These are phyloP conservation scores for Blastomyces parvus DNA, from an alignment of 2,329 filamentous ascomycete species.

Conservation along the genomic window DNA sequence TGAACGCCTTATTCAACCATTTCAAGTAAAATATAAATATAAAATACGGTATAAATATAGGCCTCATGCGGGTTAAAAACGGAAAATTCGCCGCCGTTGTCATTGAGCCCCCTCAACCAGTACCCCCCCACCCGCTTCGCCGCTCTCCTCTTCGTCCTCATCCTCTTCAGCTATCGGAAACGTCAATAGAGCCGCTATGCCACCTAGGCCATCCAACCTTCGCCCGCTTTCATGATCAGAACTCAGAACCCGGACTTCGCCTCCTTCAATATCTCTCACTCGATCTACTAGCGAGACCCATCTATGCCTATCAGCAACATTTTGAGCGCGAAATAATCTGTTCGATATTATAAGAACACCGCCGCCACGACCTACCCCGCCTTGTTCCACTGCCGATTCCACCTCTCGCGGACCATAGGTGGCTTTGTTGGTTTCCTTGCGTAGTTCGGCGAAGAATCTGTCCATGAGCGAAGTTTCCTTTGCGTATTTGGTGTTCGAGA, in stretches of 20 bases:
- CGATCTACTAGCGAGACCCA: slow-evolving; percentile 83
- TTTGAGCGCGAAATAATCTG: slow-evolving; percentile 72
- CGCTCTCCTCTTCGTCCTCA: slow-evolving; percentile 46
- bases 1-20: not conserved
- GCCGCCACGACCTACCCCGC: slow-evolving; percentile 78
- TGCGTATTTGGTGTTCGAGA: slow-evolving; percentile 81
- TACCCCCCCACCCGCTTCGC: not conserved
- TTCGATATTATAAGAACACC: slow-evolving; percentile 82
- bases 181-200: slow-evolving; percentile 81
- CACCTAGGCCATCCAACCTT: slow-evolving; percentile 70
- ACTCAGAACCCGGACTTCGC: slow-evolving; percentile 80
- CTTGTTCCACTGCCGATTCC: slow-evolving; percentile 70
- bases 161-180: slow-evolving; percentile 79
- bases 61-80: not conserved
- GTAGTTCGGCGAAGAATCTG: slow-evolving; percentile 65
- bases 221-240: slow-evolving; percentile 90
- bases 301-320: slow-evolving; percentile 63
- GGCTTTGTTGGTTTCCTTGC: slow-evolving; percentile 75
- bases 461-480: slow-evolving; percentile 79
- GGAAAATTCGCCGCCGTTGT: not conserved
- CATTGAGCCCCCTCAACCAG: not conserved
- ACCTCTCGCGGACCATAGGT: slow-evolving; percentile 86
- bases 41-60: not conserved
- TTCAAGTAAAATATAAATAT: not conserved
- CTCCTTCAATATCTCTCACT: slow-evolving; percentile 70